Base-by-base conservation (phyloP, 306 rosid genomes). In the Prunus mongolica region DNA sequence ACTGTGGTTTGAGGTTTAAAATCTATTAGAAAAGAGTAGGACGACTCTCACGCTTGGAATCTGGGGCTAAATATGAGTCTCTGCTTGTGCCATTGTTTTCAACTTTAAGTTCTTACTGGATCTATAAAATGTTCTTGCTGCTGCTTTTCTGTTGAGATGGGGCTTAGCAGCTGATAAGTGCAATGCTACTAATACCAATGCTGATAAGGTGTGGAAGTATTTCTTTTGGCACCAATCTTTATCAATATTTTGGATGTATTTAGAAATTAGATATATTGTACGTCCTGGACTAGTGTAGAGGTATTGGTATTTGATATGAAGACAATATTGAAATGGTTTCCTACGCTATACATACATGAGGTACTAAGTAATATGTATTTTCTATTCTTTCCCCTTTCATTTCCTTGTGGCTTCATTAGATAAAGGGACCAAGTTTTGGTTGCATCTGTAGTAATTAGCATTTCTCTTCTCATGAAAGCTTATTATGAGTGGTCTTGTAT, bases 111-210 rank as follows among this genome's bases (percentile, higher is more conserved):
- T 28, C 30, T 28, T 28, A 28, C 30, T 28, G 30, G 34, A 32
- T 32, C 34, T 32, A 32, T 5, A 32, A 28, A 28, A 28, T 28
- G 41, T 34, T 34, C 41, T 34, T 34, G 97, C 98, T 71, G 97
- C 96, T 50, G 82, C 90, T 78, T 76, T 82, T 73, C 66, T 88
- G 79, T 82, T 95, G 84, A 83, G 83, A 72, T 88, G 88, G 92
- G 97, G 98, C 64, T 74, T 90, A 85, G 89, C 97, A 28, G 98
- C 98, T 76, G 97, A 95, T 85, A 89, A 92, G 69, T 86, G 91
- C 85, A 90, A 87, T 82, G 99, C 99, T 65, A 82, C 92, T 73
- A 88, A 92, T 76, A 92, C 84, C 97, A 95, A 66, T 85, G 85
- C 88, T 34, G 41, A 34, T 6, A 95, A 92, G 99, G 99, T 93